Evolutionary conservation across 306 rosid species (phyloP).

Genomic region (Glycine soja): DNA sequence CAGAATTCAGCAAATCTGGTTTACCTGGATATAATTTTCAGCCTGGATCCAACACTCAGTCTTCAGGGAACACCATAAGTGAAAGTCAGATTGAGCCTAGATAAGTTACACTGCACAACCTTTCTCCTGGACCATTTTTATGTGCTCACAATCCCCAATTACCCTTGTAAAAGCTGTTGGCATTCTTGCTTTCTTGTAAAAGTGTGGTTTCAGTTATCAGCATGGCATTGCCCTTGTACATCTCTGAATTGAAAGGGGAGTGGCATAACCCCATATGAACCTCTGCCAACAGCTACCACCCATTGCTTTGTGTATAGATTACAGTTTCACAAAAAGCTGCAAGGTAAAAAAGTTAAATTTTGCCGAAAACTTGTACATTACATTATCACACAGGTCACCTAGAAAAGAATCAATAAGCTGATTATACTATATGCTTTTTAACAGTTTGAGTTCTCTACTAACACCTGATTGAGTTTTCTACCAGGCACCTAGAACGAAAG

Average conservation of each 20-base stretch:
- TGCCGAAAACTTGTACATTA: background rate
- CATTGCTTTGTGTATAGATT: slow-evolving; percentile 24
- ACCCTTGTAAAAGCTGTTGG: background rate
- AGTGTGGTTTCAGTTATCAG: too few relatives aligned
- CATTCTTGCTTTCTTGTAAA: slow-evolving; percentile 16
- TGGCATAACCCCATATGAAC: slow-evolving; percentile 29
- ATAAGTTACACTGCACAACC: slow-evolving; percentile 31
- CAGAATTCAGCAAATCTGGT: slow-evolving; percentile 37
- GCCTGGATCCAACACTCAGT: slow-evolving; percentile 37
- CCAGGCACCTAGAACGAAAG: background rate
- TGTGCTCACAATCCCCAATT: slow-evolving; percentile 33
- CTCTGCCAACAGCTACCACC: background rate
- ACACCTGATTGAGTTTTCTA: background rate
- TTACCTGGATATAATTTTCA: slow-evolving; percentile 27
- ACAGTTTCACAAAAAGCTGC: slow-evolving; percentile 1
- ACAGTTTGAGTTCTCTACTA: background rate
- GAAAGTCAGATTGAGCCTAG: slow-evolving; percentile 41
- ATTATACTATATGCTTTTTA: background rate
- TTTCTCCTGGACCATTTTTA: slow-evolving; percentile 15
- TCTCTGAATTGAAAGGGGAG: background rate
- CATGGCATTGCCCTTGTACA: background rate
- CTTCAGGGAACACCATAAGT: slow-evolving; percentile 48
- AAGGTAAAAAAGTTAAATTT: background rate
- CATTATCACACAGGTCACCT: background rate
- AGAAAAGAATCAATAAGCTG: background rate